These are phyloP conservation scores for Alternaria brassicicola DNA, from an alignment of 2,329 filamentous ascomycete genomes.

Conservation along the genomic window DNA sequence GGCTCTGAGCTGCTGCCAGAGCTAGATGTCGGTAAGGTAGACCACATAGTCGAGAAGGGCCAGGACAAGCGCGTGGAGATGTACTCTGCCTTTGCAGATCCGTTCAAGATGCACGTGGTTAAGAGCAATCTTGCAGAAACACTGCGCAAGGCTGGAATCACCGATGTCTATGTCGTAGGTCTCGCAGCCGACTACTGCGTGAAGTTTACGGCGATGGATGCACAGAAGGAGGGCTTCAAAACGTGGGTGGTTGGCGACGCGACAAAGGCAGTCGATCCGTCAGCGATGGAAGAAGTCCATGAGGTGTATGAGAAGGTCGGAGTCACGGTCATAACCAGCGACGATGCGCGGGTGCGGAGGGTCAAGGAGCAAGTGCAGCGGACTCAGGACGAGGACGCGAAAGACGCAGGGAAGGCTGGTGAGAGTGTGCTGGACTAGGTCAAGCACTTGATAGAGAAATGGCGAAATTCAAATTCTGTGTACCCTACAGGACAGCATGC, in stretches of 20 bases:
- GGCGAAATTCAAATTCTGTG: background rate
- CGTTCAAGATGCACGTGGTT: conserved; percentile 67
- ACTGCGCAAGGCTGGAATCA: conserved; percentile 65
- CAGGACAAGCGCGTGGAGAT: conserved; percentile 78
- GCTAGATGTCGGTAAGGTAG: conserved; percentile 65
- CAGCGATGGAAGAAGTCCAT: conserved; percentile 62
- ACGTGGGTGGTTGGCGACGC: conserved; percentile 80
- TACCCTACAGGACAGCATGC: background rate
- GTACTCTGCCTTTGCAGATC: conserved; percentile 90
- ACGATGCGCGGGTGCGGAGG: conserved; percentile 62
- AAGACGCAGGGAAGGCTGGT: conserved; percentile 5
- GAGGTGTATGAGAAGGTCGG: conserved; percentile 63
- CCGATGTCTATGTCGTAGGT: conserved; percentile 84
- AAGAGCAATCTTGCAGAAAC: conserved; percentile 66
- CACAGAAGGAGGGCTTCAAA: conserved; percentile 73
- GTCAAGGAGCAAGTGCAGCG: conserved; percentile 44
- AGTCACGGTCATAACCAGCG: conserved; percentile 65
- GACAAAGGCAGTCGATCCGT: conserved; percentile 72
- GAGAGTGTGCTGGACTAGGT: conserved; percentile 11
- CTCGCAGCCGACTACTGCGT: conserved; percentile 92
- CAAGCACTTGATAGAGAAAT: background rate
- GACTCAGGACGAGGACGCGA: conserved; percentile 5
- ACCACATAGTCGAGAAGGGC: conserved; percentile 79
- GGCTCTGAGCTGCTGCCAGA: conserved; percentile 78
- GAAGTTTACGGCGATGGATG: conserved; percentile 78